Percentiles rank a stretch among this genome's conserved stretches.
Evolutionary conservation across 176 grass and related monocot genomes (phyloP).

Genomic region (Tillandsia leiboldiana): DNA sequence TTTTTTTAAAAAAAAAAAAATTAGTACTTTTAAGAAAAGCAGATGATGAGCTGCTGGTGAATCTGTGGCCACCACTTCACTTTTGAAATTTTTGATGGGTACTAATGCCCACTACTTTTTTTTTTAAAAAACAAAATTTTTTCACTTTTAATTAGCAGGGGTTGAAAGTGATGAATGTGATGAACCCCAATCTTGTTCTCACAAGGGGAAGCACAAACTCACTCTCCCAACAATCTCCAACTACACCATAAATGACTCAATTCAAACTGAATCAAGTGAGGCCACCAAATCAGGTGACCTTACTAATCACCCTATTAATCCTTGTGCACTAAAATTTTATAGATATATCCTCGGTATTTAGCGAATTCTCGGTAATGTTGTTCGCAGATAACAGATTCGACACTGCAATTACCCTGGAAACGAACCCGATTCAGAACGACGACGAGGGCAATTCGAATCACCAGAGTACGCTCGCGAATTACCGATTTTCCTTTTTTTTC

Average conservation of each 20-base stretch:
- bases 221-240: conserved; percentile 14
- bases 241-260: conserved; percentile 9
- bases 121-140: background rate
- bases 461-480: background rate
- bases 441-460: background rate
- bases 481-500: background rate
- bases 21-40: no score
- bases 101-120: no score
- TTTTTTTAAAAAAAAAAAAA: no score
- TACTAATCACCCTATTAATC: background rate
- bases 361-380: background rate
- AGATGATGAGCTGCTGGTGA: no score
- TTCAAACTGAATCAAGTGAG: background rate
- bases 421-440: background rate
- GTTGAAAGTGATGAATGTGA: background rate
- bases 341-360: background rate
- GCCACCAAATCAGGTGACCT: conserved; percentile 14
- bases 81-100: background rate
- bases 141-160: background rate
- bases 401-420: background rate
- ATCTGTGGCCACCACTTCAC: background rate
- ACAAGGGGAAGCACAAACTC: conserved; percentile 4
- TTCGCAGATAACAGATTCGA: background rate
- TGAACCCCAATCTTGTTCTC: background rate
- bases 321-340: background rate